Conservation (phyloP, 2,329 filamentous ascomycete species). For the Harringtonia aguacate region DNA sequence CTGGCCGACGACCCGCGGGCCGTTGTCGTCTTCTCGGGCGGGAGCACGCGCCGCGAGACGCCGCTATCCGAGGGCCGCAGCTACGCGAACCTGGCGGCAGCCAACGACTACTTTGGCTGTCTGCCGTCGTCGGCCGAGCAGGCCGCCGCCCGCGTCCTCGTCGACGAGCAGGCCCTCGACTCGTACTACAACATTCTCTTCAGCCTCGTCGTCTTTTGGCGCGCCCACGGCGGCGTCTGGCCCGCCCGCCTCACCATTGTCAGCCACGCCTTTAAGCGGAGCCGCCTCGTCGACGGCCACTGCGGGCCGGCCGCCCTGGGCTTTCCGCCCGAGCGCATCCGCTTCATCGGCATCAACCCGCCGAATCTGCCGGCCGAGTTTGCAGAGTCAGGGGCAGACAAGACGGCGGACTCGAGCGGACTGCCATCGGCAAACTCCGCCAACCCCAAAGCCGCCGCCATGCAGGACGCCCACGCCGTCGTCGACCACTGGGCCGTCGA, state of each 20-base stretch:
- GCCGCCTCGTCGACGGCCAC: constrained; percentile 53
- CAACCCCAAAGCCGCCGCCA: constrained; percentile 24
- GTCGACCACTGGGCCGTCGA: constrained; percentile 39
- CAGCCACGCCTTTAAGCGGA: constrained; percentile 59
- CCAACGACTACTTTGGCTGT: constrained; percentile 35
- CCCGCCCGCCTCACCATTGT: constrained; percentile 50
- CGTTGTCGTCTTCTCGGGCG: constrained; percentile 63
- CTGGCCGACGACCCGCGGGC: constrained; percentile 34
- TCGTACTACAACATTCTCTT: constrained; percentile 80
- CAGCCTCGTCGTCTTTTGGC: constrained; percentile 49
- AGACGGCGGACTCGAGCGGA: background rate
- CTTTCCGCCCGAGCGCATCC: constrained; percentile 31
- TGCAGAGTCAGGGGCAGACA: constrained; percentile 4
- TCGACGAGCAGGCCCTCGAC: constrained; percentile 68
- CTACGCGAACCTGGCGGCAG: constrained; percentile 43
- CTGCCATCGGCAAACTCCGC: background rate
- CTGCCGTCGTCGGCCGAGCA: too few species aligned
- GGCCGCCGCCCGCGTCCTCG: constrained; percentile 30
- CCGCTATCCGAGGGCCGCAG: constrained; percentile 49
- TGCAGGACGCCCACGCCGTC: constrained; percentile 30
- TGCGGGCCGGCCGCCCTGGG: constrained; percentile 43
- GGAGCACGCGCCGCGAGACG: constrained; percentile 49
- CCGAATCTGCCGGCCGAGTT: constrained; percentile 26
- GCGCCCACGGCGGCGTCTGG: constrained; percentile 38
- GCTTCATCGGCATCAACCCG: constrained; percentile 56